Evolutionary conservation across 2,329 filamentous ascomycete genomes (phyloP), one percentile per base, ranked within the genome.

Genomic region (Furcasterigmium furcatum): DNA sequence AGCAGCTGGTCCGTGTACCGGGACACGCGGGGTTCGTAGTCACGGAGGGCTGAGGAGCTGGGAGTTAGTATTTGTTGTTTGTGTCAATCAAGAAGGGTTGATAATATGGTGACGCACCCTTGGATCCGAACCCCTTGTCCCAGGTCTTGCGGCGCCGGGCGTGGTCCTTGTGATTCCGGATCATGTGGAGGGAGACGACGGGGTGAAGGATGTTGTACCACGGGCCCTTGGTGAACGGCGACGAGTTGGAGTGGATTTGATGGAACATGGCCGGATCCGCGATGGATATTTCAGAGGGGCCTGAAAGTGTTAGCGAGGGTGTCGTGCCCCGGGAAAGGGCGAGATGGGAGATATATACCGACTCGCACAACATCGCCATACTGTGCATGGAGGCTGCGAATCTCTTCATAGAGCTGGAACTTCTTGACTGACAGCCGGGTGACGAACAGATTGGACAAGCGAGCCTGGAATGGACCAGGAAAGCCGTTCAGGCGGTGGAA

Each of bases 121-220:
- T 63, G 16, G 54, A 51, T 19, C 54, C 55, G 22, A 67, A 62
- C 0, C 52, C 63, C 38, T 52, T 55, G 41, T 64, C 62, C 63
- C 64, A 68, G 9, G 55, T 52, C 47, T 60, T 65, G 16, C 65
- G 60, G 8, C 62, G 55, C 4, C 49, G 55, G 1, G 55, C 47
- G 24, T 68, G 65, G 12, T 56, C 52, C 7, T 56, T 50, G 42
- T 58, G 57, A 45, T 65, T 58, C 9, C 64, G 56, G 7, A 55
- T 55, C 41, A 56, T 58, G 34, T 63, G 60, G 1, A 68, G 45
- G 1, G 59, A 59, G n/a, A 52, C 32, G 2, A 55, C 46, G 4
- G 63, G 64, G 12, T 58, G 52, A 2, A 60, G 43, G 1, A 64
- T 52, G 1, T 59, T 58, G 46, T 67, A 67, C 59, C 59, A 66